Conservation (phyloP, 371 early-diverging fungal species). For the Actinomucor elegans region DNA sequence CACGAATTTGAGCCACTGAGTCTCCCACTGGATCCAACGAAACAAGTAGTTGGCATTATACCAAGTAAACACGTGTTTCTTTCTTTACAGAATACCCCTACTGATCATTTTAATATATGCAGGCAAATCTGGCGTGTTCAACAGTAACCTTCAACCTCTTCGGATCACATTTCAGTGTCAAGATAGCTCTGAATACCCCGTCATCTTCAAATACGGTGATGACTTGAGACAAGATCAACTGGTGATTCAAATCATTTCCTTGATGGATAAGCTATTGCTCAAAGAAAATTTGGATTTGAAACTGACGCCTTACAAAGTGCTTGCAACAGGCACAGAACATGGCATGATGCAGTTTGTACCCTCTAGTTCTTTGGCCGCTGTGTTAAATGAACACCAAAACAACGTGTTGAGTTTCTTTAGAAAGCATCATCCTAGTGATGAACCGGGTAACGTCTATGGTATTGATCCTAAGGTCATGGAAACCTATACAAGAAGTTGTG, state of each 20-base stretch:
- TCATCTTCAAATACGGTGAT: constrained; percentile 96
- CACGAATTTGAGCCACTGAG: constrained; percentile 30
- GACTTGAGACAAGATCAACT: constrained; percentile 98
- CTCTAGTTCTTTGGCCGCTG: constrained; percentile 82
- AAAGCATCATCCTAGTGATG: constrained; percentile 63
- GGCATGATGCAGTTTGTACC: constrained; percentile 92
- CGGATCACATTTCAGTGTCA: constrained; percentile 76
- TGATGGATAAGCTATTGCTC: constrained; percentile 92
- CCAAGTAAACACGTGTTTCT: constrained; percentile 24
- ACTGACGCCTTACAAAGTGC: constrained; percentile 91
- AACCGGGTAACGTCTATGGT: constrained; percentile 63
- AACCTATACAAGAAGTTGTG: constrained; percentile 91
- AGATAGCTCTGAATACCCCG: constrained; percentile 81
- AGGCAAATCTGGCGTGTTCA: constrained; percentile 86
- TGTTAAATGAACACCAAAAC: constrained; percentile 85
- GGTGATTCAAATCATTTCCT: constrained; percentile 92
- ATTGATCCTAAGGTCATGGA: constrained; percentile 87
- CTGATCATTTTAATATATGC: too few relatives aligned
- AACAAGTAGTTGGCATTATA: constrained; percentile 82
- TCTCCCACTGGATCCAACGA: constrained; percentile 84
- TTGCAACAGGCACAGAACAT: constrained; percentile 91
- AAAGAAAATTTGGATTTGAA: constrained; percentile 94
- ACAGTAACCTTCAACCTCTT: constrained; percentile 87
- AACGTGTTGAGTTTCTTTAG: constrained; percentile 81
- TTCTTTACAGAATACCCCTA: too few relatives aligned